Evolutionary conservation across 805 yeast genomes (phyloP), one percentile per base, ranked within the genome.

Genomic region (Cyberlindnera galapagoensis): DNA sequence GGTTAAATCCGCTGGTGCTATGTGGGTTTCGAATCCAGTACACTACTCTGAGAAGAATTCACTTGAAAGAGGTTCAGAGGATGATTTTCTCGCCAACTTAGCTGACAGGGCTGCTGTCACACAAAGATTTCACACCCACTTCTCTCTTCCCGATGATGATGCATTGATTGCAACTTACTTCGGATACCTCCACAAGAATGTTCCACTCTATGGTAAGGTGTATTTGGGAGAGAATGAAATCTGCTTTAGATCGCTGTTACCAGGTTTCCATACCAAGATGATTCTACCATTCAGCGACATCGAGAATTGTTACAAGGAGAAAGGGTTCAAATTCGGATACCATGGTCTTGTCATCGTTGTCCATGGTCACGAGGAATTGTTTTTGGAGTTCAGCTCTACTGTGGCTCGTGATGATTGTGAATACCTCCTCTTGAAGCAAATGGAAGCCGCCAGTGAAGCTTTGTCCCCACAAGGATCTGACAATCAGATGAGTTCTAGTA

Each of bases 171-270:
- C 94, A 0, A 67, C 85, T 1, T 90, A 85, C 49, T 79, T 72
- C 47, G 67, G 80, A 2, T 77, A 83, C 56, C 49, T 86, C 12
- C 78, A 74, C 42, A 70, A 82, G 42, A 71, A 81, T 9, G 59
- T 85, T 13, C 95, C 95, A 1, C 62, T 77, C 1, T 87, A 84
- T 56, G 97, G 97, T 2, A 83, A 84, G 46, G 49, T 88, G 3
- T 86, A 86, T 52, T 46, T 90, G 9, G 84, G 94, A 0, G 62
- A 69, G 13, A 66, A 65, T 19, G 73, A 70, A 35, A 51, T 90
- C n/a, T 88, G 95, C 42, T 90, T 82, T 57, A 64, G 92, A 39
- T 79, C 94, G 22, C 61, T 85, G 22, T 49, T 85, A 4, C 94
- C 94, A 0, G 92, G 94, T 0, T 67, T 81, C 0, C 69, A 72